A percentile compares a stretch with the other conserved stretches of the same genome.
Conservation (phyloP, 2,329 filamentous ascomycete species). For the Sclerotinia nivalis region DNA sequence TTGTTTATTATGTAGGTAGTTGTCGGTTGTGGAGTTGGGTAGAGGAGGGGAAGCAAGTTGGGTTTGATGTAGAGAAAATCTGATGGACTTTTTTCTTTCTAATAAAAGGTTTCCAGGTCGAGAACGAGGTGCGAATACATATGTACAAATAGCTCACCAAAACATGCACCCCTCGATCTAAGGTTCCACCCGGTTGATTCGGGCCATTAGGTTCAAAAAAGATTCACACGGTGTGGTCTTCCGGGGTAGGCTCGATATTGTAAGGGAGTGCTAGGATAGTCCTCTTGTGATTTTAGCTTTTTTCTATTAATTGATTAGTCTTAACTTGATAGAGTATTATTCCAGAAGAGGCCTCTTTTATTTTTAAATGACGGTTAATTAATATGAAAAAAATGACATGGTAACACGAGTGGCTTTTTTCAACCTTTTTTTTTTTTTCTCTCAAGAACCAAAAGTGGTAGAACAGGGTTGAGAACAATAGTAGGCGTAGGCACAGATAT, state of each 20-base stretch:
- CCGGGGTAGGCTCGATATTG: slow-evolving; percentile 27
- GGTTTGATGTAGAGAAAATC: slow-evolving; percentile 24
- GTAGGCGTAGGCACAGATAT: neutral
- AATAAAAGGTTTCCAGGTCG: neutral
- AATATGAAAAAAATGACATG: neutral
- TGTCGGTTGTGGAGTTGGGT: neutral
- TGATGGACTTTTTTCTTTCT: slow-evolving; percentile 6
- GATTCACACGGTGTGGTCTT: slow-evolving; percentile 21
- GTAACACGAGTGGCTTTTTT: slow-evolving; percentile 13
- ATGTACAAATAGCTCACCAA: slow-evolving; percentile 30
- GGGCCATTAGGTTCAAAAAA: slow-evolving; percentile 26
- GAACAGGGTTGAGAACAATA: slow-evolving; percentile 10
- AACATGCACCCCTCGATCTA: slow-evolving; percentile 35
- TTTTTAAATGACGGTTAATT: slow-evolving; percentile 20
- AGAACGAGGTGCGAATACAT: slow-evolving; percentile 32
- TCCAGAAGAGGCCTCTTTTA: slow-evolving; percentile 1
- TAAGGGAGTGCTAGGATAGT: slow-evolving; percentile 10
- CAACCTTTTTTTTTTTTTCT: neutral
- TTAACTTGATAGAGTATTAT: slow-evolving; percentile 22
- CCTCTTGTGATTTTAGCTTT: slow-evolving; percentile 10
- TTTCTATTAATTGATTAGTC: neutral
- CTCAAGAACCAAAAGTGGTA: neutral
- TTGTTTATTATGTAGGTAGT: neutral
- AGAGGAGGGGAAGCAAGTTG: slow-evolving; percentile 9
- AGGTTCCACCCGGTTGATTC: slow-evolving; percentile 34